Evolutionary conservation across 2,329 filamentous ascomycete genomes (phyloP).

Genomic region (Fusarium continuum): DNA sequence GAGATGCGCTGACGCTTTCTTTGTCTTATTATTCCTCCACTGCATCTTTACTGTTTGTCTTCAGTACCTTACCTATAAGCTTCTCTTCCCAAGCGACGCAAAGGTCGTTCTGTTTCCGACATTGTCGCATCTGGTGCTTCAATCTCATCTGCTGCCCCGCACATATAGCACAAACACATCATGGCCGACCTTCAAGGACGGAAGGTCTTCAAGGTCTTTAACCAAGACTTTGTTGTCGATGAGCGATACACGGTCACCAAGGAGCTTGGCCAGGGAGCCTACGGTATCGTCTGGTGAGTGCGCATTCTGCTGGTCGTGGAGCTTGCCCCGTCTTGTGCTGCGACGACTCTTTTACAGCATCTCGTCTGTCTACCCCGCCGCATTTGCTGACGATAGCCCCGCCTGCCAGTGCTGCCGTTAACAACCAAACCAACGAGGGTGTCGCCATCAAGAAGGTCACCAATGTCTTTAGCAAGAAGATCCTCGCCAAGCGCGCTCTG

Average conservation of each 20-base stretch:
- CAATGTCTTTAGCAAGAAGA: conserved; percentile 99
- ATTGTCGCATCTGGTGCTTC: conserved; percentile 24
- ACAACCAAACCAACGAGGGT: conserved; percentile 88
- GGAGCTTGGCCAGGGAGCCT: conserved; percentile 96
- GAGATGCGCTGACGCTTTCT: conserved; percentile 30
- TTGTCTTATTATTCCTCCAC: conserved; percentile 27
- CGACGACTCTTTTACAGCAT: conserved; percentile 16
- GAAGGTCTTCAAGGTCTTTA: conserved; percentile 99
- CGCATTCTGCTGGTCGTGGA: neutral
- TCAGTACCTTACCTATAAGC: neutral
- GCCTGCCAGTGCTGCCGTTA: conserved; percentile 80
- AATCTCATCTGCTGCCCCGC: conserved; percentile 26
- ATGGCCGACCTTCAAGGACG: conserved; percentile 62
- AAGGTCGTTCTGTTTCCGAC: neutral
- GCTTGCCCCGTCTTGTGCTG: conserved; percentile 24
- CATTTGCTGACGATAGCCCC: conserved; percentile 43
- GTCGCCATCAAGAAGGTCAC: conserved; percentile 99
- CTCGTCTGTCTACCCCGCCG: conserved; percentile 42
- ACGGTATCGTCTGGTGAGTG: conserved; percentile 94
- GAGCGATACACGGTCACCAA: conserved; percentile 99
- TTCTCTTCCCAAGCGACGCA: neutral
- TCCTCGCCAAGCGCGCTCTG: conserved; percentile 95
- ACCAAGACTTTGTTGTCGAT: conserved; percentile 98
- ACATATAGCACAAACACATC: conserved; percentile 25
- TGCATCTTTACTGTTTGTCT: conserved; percentile 11